These are phyloP conservation scores for Globisporangium spiculum DNA, from an alignment of 352 stramenopile genomes.

Conservation along the genomic window DNA sequence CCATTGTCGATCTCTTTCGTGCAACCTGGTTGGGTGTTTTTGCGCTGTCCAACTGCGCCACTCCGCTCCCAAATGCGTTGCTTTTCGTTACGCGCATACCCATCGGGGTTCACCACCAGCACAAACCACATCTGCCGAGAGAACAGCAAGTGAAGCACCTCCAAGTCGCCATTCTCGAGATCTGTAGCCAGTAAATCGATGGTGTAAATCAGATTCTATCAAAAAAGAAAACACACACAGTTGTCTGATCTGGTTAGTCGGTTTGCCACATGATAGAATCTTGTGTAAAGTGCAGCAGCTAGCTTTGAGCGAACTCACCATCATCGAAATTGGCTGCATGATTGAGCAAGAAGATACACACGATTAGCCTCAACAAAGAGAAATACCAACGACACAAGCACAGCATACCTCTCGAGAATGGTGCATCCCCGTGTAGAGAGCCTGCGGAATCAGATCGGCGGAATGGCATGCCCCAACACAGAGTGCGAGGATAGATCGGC, in stretches of 20 bases:
- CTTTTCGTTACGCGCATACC: slow-evolving; percentile 74
- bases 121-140: slow-evolving; percentile 84
- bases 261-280: background rate
- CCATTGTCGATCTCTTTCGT: slow-evolving; percentile 35
- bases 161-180: slow-evolving; percentile 52
- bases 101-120: slow-evolving; percentile 79
- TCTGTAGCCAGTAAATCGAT: slow-evolving; percentile 71
- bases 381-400: background rate
- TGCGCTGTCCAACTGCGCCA: slow-evolving; percentile 50
- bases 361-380: background rate
- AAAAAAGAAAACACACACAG: background rate
- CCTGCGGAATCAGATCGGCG: slow-evolving; percentile 33
- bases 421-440: slow-evolving; percentile 82
- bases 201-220: slow-evolving; percentile 75
- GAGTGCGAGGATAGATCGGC: slow-evolving; percentile 54
- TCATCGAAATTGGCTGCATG: slow-evolving; percentile 82
- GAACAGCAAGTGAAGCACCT: slow-evolving; percentile 48
- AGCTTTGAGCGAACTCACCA: slow-evolving; percentile 35
- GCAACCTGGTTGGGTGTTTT: slow-evolving; percentile 55
- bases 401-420: slow-evolving; percentile 68
- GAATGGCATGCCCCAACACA: slow-evolving; percentile 58
- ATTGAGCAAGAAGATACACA: background rate
- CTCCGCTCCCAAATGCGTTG: slow-evolving; percentile 48
- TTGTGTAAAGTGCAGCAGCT: background rate
- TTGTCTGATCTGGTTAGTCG: background rate